Evolutionary conservation across 495 filamentous ascomycete species (phyloP), one percentile per base, ranked within the genome.

Genomic region (Trichoderma orchidacearum): DNA sequence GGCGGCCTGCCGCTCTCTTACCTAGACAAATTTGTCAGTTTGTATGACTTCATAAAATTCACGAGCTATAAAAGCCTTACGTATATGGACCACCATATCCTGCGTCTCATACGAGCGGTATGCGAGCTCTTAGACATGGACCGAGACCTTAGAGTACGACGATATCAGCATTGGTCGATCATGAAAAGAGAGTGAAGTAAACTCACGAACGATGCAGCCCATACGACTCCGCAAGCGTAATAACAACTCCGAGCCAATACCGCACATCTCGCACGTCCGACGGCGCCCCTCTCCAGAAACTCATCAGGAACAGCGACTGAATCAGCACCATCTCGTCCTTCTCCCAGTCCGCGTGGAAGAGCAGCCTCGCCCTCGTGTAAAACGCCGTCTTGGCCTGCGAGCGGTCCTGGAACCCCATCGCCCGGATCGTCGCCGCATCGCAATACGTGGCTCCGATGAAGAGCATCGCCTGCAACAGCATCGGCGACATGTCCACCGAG

Each of bases 281-380:
- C 5, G 84, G 83, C 1, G 81, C 85, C 61, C 86, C 84, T 58
- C 86, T 85, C 84, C 84, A 86, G 63, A 85, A 86, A 6, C 84
- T 86, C 78, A 87, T 83, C 15, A 88, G 70, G 3, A 88, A 72
- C 4, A 87, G 70, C 3, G 84, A 78, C 66, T 88, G 85, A 1
- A 87, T 81, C 7, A 87, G 72, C 5, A 80, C 76, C 56, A 87
- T 80, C 28, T 84, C 81, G 64, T 86, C 83, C 28, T 80, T 76
- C 62, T 88, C 85, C 61, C 86, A 85, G 61, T 87, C 84, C 59
- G 86, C 85, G 61, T 88, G 85, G 60, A 86, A 88, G 23, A 88
- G 70, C 7, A 55, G 5, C 50, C 45, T 18, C 17, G 53, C 32
- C 7, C 53, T 21, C 30, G 30, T 34, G 31, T 55, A 55, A 31